Conservation (phyloP, 2,329 filamentous ascomycete species). For the Domatiomyces globalis region DNA sequence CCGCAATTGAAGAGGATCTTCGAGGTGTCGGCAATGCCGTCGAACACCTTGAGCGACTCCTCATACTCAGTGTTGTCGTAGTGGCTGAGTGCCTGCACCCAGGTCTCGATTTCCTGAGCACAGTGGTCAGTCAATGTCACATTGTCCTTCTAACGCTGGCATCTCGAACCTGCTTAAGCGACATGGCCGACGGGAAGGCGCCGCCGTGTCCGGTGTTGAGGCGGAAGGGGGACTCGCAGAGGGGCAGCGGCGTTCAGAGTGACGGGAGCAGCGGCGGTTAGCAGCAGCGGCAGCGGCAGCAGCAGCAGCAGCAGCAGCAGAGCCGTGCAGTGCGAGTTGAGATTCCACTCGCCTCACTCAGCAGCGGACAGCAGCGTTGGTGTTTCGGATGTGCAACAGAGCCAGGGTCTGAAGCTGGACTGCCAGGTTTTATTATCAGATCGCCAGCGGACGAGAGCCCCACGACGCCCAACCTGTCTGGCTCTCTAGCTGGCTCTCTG, state of each 20-base stretch:
- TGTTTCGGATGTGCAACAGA: background rate
- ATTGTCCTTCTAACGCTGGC: background rate
- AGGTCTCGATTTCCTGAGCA: slow-evolving; percentile 88
- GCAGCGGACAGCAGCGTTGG: background rate
- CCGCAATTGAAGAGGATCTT: slow-evolving; percentile 98
- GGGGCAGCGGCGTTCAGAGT: background rate
- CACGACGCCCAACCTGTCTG: background rate
- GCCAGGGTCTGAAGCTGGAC: background rate
- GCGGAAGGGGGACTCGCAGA: slow-evolving; percentile 1
- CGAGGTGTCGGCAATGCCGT: slow-evolving; percentile 80
- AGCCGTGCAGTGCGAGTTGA: slow-evolving; percentile 3
- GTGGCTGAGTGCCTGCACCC: slow-evolving; percentile 76
- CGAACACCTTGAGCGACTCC: slow-evolving; percentile 69
- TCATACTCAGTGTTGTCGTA: slow-evolving; percentile 99
- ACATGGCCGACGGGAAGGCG: slow-evolving; percentile 11
- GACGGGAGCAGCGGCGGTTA: background rate
- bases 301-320: slow-evolving; percentile 2
- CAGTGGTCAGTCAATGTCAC: slow-evolving; percentile 1
- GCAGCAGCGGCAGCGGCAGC: background rate
- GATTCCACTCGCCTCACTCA: background rate
- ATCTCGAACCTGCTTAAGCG: slow-evolving; percentile 20
- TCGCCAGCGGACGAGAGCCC: background rate
- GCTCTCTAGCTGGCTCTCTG: too few relatives aligned
- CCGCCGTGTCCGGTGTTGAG: slow-evolving; percentile 5
- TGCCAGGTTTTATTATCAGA: background rate